These are phyloP conservation scores for Coemansia furcata DNA, from an alignment of 192 early-diverging fungal species.

Conservation along the genomic window DNA sequence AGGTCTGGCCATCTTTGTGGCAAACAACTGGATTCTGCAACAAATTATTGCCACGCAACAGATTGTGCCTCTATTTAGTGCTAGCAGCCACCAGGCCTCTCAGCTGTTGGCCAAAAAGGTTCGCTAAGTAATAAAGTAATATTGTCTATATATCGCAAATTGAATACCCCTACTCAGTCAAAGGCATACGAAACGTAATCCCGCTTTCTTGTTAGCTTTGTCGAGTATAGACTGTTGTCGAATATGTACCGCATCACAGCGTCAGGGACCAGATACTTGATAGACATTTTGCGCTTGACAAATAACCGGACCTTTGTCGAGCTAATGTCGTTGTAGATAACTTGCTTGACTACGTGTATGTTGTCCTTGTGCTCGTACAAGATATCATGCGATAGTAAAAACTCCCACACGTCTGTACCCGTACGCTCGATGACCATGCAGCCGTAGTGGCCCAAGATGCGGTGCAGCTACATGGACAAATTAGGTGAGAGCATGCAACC, in stretches of 20 bases:
- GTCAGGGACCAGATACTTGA: conserved; percentile 92
- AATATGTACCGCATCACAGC: conserved; percentile 89
- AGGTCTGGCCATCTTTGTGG: conserved; percentile 66
- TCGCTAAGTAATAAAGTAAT: not conserved
- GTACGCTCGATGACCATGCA: conserved; percentile 95
- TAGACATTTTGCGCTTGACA: conserved; percentile 89
- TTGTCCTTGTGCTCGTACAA: conserved; percentile 86
- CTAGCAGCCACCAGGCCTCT: not conserved
- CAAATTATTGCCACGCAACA: conserved; percentile 38
- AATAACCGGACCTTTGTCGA: conserved; percentile 96
- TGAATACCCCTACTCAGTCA: conserved; percentile 18
- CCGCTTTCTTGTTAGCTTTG: conserved; percentile 53
- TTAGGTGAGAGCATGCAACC: not conserved
- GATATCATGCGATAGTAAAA: conserved; percentile 86
- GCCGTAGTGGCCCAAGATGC: conserved; percentile 87
- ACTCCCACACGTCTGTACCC: conserved; percentile 90
- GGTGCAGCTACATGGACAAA: conserved; percentile 61
- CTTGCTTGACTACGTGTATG: conserved; percentile 91
- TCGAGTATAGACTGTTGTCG: conserved; percentile 71
- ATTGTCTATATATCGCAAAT: not conserved
- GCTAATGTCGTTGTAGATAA: conserved; percentile 97
- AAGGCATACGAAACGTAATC: conserved; percentile 55
- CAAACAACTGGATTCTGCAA: conserved; percentile 72
- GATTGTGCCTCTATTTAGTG: conserved; percentile 22
- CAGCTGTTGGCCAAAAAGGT: conserved; percentile 2